These are phyloP conservation scores for Penicillium angulare DNA, from an alignment of 495 filamentous ascomycete genomes.

Conservation along the genomic window DNA sequence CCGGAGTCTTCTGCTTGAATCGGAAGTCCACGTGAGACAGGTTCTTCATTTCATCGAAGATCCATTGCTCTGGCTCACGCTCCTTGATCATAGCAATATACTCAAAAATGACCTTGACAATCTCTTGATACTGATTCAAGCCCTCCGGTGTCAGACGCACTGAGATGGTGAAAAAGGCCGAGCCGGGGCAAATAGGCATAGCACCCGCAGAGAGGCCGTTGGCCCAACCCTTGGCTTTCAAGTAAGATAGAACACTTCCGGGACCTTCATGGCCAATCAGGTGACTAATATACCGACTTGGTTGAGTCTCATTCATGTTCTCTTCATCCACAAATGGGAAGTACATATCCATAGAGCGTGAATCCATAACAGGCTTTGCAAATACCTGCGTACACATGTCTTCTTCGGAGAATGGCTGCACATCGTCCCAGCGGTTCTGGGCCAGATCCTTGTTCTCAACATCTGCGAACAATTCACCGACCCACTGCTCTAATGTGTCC, in stretches of 20 bases:
- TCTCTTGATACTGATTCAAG: constrained; percentile 78
- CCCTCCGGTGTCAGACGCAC: constrained; percentile 86
- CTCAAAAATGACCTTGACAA: constrained; percentile 86
- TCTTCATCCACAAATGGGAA: constrained; percentile 94
- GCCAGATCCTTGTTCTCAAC: constrained; percentile 83
- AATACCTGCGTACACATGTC: constrained; percentile 80
- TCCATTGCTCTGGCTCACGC: constrained; percentile 82
- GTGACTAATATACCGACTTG: constrained; percentile 87
- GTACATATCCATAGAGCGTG: constrained; percentile 74
- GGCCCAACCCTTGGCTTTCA: constrained; percentile 95
- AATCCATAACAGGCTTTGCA: constrained; percentile 96
- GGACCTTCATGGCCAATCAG: constrained; percentile 96
- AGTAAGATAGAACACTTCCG: constrained; percentile 90
- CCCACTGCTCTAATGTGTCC: constrained; percentile 87
- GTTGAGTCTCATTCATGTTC: constrained; percentile 74
- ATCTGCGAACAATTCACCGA: constrained; percentile 76
- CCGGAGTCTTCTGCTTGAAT: constrained; percentile 89
- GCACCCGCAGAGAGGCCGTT: constrained; percentile 81
- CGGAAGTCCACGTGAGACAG: constrained; percentile 91
- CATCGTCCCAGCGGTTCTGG: constrained; percentile 76
- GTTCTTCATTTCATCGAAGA: constrained; percentile 85
- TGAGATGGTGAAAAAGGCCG: constrained; percentile 77
- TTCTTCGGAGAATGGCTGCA: constrained; percentile 63
- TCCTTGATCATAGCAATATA: constrained; percentile 88
- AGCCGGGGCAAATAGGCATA: constrained; percentile 74